Base-by-base conservation (phyloP, 179 eudicot genomes). In the Sideroxylon spinosum region DNA sequence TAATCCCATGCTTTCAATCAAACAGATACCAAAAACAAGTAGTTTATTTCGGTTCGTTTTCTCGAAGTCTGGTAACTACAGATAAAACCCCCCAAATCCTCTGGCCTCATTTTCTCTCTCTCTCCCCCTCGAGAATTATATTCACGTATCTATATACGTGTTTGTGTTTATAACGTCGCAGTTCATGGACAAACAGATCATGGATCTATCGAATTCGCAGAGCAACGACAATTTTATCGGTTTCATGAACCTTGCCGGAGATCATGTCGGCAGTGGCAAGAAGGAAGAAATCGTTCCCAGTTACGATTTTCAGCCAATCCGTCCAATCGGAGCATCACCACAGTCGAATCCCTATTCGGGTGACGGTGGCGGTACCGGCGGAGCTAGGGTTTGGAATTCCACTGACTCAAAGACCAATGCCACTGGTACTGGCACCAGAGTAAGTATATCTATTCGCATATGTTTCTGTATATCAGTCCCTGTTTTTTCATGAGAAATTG, bases 171-270 rank as follows among this genome's bases (percentile, higher is more conserved):
- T 20, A 25, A 23, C 7, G 76, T 93, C 98, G 75, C 88, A 82
- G 79, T 94, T 83, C 68, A 92, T 91, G 97, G 98, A 93, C 87
- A 93, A 93, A 78, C 97, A 93, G 81, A 92, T 93, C 55, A 93
- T 93, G 98, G 98, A 93, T 86, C 90, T 92, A 70, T 88, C 98
- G 52, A 87, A 88, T 86, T 90, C 97, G 4, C 89, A 89, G 62
- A 75, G 20, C 68, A 78, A 59, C 78, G 75, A 55, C 82, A 97
- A 92, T 81, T 88, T 92, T 84, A 78, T 89, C 77, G 87, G 91
- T 88, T 86, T 92, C 66, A 89, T 85, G 84, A 86, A 88, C 72
- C 91, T 89, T 76, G 83, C 78, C 9, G 86, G 82, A 6, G 89
- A 80, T 22, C 82, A 81, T 74, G 73, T 78, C 68, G 59, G 76